These are phyloP conservation scores for Cercospora beticola DNA, from an alignment of 2,329 filamentous ascomycete species.

Conservation along the genomic window DNA sequence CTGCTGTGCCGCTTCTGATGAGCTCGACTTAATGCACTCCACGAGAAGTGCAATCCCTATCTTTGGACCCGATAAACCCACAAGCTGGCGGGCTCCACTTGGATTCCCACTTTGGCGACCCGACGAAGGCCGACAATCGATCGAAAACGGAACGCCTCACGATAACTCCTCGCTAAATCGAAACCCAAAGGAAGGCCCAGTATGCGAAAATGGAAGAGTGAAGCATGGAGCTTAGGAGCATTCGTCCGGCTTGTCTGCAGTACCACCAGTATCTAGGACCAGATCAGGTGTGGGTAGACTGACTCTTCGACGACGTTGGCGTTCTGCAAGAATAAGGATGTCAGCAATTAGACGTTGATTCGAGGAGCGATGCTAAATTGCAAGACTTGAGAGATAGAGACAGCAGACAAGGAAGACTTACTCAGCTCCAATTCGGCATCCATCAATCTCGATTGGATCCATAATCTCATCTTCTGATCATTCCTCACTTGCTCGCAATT, in stretches of 20 bases:
- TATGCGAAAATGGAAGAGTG: neutral
- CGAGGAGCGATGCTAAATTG: neutral
- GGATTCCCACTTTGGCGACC: neutral
- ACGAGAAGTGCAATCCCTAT: neutral
- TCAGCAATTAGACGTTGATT: neutral
- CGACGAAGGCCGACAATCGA: neutral
- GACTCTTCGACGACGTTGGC: constrained; percentile 34
- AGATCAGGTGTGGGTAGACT: constrained; percentile 21
- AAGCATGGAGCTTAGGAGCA: neutral
- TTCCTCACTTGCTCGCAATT: constrained; percentile 53
- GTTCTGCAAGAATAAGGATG: neutral
- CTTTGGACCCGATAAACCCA: neutral
- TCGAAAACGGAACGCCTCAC: neutral
- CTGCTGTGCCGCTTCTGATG: neutral
- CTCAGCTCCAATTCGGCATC: constrained; percentile 54
- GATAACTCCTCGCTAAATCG: neutral
- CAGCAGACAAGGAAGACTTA: constrained; percentile 6
- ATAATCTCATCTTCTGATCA: constrained; percentile 49
- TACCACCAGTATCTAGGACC: neutral
- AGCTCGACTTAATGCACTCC: neutral
- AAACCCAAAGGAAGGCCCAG: neutral
- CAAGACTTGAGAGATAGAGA: neutral
- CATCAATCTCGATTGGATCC: constrained; percentile 55
- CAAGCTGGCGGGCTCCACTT: neutral
- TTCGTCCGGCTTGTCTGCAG: neutral